phyloP scores from a whole-genome alignment of 2,329 filamentous ascomycete species.

The Stachybotrys chlorohalonatus region DNA sequence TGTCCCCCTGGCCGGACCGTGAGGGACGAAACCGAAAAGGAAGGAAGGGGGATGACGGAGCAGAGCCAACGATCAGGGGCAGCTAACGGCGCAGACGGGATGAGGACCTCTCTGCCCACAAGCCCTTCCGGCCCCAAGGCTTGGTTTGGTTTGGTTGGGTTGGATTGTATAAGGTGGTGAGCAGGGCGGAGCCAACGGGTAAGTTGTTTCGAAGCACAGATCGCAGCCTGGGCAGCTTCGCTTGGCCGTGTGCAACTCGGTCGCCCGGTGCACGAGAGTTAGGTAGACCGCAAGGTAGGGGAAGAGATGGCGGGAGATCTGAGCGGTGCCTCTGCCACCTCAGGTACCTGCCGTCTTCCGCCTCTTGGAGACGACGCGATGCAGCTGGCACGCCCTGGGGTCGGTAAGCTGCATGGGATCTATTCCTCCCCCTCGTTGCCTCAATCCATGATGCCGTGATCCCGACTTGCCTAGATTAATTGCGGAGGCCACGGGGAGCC shows the following conservation, averaged over 20 bases:
- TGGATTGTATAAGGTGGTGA: too few relatives aligned
- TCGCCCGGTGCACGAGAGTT: neutral
- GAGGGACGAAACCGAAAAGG: neutral
- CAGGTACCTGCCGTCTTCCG: too few relatives aligned
- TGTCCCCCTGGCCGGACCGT: neutral
- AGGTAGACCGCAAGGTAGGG: too few relatives aligned
- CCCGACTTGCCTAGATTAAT: neutral
- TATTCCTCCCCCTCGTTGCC: too few relatives aligned
- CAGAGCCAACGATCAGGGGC: neutral
- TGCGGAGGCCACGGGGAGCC: neutral
- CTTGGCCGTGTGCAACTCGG: neutral
- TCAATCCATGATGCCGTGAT: too few relatives aligned
- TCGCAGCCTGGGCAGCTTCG: neutral
- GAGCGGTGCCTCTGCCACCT: too few relatives aligned
- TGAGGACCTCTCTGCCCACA: neutral
- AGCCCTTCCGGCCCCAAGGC: neutral
- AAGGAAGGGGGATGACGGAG: neutral
- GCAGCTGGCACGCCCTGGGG: too few relatives aligned
- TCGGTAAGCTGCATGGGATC: too few relatives aligned
- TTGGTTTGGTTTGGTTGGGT: too few relatives aligned
- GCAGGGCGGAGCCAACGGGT: too few relatives aligned
- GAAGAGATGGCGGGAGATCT: too few relatives aligned
- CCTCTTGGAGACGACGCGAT: too few relatives aligned
- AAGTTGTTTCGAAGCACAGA: neutral
- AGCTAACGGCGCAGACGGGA: neutral